Conservation (phyloP, 345 rosid genomes). For the Aquilaria yunnanensis region DNA sequence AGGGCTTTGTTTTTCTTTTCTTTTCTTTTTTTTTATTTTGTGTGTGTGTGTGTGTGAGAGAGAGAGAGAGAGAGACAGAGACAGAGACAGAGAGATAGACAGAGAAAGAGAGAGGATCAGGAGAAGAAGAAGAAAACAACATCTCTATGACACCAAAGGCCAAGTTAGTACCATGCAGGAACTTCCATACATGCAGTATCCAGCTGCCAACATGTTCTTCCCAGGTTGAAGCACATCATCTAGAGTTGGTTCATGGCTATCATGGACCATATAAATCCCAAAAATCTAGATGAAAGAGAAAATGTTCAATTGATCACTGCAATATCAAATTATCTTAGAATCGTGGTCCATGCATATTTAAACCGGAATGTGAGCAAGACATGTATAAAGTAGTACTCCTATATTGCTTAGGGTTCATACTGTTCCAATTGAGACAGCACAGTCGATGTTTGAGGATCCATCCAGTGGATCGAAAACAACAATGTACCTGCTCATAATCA, state of each 20-base stretch:
- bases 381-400: not conserved
- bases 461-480: constrained; percentile 98
- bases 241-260: constrained; percentile 61
- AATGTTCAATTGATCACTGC: constrained; percentile 19
- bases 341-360: not conserved
- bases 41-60: not conserved
- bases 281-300: constrained; percentile 62
- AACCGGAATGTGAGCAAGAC: constrained; percentile 2
- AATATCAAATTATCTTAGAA: constrained; percentile 16
- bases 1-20: not conserved
- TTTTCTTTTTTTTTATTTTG: no score
- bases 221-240: constrained; percentile 92
- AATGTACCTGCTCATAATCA: constrained; percentile 53
- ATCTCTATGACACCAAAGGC: not conserved
- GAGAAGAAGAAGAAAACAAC: not conserved
- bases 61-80: not conserved
- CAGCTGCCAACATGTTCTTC: constrained; percentile 87
- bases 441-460: constrained; percentile 97
- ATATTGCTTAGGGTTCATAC: constrained; percentile 30
- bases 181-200: constrained; percentile 99
- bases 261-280: constrained; percentile 78
- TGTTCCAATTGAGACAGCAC: constrained; percentile 97
- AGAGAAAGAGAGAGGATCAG: not conserved
- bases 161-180: constrained; percentile 77
- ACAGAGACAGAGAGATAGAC: not conserved